Base-by-base conservation (phyloP, 768 basidiomycete species). In the Boletales sp. region DNA sequence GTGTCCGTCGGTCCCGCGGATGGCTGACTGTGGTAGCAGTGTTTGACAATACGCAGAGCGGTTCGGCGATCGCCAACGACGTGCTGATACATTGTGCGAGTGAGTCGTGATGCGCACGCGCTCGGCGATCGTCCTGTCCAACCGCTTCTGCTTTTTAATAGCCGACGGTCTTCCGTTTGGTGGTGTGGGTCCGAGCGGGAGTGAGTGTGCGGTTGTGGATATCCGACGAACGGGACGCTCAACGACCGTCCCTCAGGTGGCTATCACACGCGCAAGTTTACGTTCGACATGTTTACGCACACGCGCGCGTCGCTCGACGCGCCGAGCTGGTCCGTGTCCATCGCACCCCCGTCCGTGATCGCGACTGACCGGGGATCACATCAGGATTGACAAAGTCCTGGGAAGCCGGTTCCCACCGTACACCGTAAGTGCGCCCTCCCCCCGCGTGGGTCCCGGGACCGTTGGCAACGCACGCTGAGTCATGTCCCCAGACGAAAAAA, bases 231-330 rank as follows among this genome's bases (percentile, higher is more conserved):
- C n/a, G n/a, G n/a, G n/a, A n/a, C n/a, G n/a, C n/a, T n/a, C n/a
- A n/a, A n/a, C n/a, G n/a, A n/a, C n/a, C n/a, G n/a, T n/a, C n/a
- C n/a, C n/a, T n/a, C n/a, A 86, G 88, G 74, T 50, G 84, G 90
- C 12, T 72, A 76, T 48, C 82, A 87, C 60, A 82, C 83, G 4
- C 86, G 90, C 33, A 90, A 90, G 60, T 86, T 72, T 59, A 71
- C 74, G 5, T 93, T 92, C 56, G 86, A 90, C 52, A 72, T 78
- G 61, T 93, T 94, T 69, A 90, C 88, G 0, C 89, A 92, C 62
- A 56, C 79, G 21, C 78, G 91, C 45, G 63, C 83, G 5, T 79
- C 84, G 0, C 38, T 78, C 9, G 72, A 76, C 54, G 69, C 66
- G 4, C 78, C 74, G 33, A 50, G 61, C 48, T 76, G 64, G 66